phyloP scores from a whole-genome alignment of 2,329 filamentous ascomycete genomes.

The Raffaelea arxii region DNA sequence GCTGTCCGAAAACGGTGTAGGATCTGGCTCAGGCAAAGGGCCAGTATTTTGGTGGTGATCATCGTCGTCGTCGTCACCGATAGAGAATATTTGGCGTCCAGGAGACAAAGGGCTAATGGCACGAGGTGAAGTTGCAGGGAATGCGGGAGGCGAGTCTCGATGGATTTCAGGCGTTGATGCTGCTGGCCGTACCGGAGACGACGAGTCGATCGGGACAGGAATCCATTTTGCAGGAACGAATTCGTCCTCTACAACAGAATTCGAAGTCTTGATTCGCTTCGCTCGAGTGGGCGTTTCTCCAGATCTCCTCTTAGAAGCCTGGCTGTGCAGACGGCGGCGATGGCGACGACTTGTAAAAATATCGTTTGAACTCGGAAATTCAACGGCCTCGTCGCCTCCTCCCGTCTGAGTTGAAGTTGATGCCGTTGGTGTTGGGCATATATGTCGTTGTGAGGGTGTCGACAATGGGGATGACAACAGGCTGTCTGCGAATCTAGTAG shows the following conservation, averaged over 20 bases:
- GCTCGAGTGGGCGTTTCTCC: slow-evolving; percentile 12
- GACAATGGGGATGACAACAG: no score
- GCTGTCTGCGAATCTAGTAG: no score
- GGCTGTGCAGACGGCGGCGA: slow-evolving; percentile 2
- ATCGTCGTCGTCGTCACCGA: neutral
- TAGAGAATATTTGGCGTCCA: neutral
- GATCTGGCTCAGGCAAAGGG: no score
- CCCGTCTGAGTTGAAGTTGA: no score
- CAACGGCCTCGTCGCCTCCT: slow-evolving; percentile 16
- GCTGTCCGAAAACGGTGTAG: no score
- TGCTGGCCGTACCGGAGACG: slow-evolving; percentile 1
- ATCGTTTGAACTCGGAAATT: slow-evolving; percentile 16
- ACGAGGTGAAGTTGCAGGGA: neutral
- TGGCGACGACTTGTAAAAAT: slow-evolving; percentile 13
- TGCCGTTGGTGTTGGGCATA: no score
- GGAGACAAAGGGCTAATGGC: no score
- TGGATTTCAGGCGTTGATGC: neutral
- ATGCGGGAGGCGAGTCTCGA: neutral
- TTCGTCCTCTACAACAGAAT: neutral
- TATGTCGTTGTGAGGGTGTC: no score
- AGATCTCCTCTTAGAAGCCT: slow-evolving; percentile 15
- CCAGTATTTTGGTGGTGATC: neutral
- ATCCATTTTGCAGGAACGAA: slow-evolving; percentile 5
- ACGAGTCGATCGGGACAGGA: slow-evolving; percentile 8
- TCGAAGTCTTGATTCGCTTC: slow-evolving; percentile 15